Evolutionary conservation across 495 filamentous ascomycete species (phyloP).

Genomic region (Sphaerosporella brunnea): DNA sequence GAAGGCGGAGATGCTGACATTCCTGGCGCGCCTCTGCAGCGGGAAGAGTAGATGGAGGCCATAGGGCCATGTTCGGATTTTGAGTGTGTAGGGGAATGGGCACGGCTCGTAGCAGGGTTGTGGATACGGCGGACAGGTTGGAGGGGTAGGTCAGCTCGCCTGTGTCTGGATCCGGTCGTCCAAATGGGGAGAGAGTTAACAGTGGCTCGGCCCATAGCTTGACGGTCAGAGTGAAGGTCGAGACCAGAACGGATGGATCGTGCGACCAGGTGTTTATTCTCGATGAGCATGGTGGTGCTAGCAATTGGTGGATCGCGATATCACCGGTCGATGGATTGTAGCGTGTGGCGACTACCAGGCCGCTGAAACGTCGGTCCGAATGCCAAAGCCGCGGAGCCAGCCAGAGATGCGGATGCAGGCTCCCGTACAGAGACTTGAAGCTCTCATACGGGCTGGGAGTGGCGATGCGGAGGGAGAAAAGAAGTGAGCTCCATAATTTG

Average conservation of each 20-base stretch:
- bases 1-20: constrained; percentile 29
- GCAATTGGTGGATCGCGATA: constrained; percentile 66
- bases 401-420: constrained; percentile 72
- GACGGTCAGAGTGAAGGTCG: constrained; percentile 50
- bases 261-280: constrained; percentile 26
- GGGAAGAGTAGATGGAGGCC: constrained; percentile 61
- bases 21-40: constrained; percentile 37
- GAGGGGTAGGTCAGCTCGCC: constrained; percentile 38
- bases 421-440: constrained; percentile 47
- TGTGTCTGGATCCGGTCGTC: constrained; percentile 23
- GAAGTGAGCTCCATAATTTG: constrained; percentile 34
- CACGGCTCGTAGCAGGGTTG: neutral
- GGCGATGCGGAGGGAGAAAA: constrained; percentile 35
- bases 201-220: constrained; percentile 54
- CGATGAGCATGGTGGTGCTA: constrained; percentile 49
- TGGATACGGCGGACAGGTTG: constrained; percentile 29
- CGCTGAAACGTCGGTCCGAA: constrained; percentile 47
- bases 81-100: neutral
- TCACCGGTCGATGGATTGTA: constrained; percentile 54
- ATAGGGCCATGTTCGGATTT: constrained; percentile 34
- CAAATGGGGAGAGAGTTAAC: constrained; percentile 41
- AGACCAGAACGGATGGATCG: constrained; percentile 52
- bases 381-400: constrained; percentile 76
- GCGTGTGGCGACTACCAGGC: constrained; percentile 51
- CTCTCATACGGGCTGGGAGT: constrained; percentile 39